phyloP scores from a whole-genome alignment of 768 basidiomycete species.

The Lyophyllum atratum region DNA sequence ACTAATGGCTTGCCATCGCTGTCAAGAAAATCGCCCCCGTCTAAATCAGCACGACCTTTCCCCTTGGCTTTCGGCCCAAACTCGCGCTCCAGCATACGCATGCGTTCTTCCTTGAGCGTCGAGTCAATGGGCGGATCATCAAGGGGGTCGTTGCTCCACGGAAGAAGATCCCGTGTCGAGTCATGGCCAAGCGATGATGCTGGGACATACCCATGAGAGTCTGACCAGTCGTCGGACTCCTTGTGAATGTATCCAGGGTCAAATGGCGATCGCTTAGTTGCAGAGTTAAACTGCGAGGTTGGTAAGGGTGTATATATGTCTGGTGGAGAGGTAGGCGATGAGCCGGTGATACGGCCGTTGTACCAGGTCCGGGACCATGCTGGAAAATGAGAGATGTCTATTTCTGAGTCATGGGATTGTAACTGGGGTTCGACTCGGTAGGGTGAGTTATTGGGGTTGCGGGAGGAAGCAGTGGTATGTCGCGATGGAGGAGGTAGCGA shows the following conservation, averaged over 20 bases:
- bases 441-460: conserved; percentile 19
- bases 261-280: conserved; percentile 29
- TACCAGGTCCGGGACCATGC: conserved; percentile 69
- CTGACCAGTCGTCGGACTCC: conserved; percentile 22
- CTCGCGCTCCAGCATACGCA: conserved; percentile 72
- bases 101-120: conserved; percentile 63
- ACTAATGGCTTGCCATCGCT: conserved; percentile 52
- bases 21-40: conserved; percentile 33
- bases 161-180: conserved; percentile 47
- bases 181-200: conserved; percentile 38
- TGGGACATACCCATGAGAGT: conserved; percentile 33
- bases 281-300: conserved; percentile 22
- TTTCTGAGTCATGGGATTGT: conserved; percentile 39
- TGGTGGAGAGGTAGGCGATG: conserved; percentile 23
- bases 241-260: conserved; percentile 35
- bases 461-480: conserved; percentile 22
- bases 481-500: conserved; percentile 47
- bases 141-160: conserved; percentile 54
- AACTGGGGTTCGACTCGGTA: conserved; percentile 21
- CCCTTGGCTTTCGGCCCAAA: conserved; percentile 49
- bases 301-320: conserved; percentile 32
- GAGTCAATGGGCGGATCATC: conserved; percentile 45
- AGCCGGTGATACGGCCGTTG: conserved; percentile 24
- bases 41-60: conserved; percentile 22
- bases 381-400: conserved; percentile 65